These are phyloP conservation scores for Escovopsis sp. DNA, from an alignment of 2,329 filamentous ascomycete species.

Conservation along the genomic window DNA sequence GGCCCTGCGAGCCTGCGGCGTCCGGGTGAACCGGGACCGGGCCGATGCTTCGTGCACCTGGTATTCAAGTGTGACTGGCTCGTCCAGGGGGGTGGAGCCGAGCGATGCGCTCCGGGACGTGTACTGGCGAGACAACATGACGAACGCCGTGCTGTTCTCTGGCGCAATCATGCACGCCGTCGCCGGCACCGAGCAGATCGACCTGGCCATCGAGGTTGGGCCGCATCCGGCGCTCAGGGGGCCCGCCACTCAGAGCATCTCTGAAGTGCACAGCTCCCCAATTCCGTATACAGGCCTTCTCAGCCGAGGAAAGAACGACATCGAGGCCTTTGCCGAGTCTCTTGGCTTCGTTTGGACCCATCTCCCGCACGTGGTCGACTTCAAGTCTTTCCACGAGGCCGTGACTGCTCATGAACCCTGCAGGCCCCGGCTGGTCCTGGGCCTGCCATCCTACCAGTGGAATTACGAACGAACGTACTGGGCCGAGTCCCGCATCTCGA, in stretches of 20 bases:
- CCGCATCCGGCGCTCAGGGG: slow-evolving; percentile 33
- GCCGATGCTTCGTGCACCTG: slow-evolving; percentile 5
- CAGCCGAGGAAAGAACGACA: slow-evolving; percentile 8
- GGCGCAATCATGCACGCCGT: slow-evolving; percentile 7
- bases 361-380: slow-evolving; percentile 1
- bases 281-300: slow-evolving; percentile 8
- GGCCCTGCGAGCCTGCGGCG: background rate
- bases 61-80: slow-evolving; percentile 16
- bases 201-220: slow-evolving; percentile 24
- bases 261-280: background rate
- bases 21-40: slow-evolving; percentile 4
- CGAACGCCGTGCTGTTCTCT: slow-evolving; percentile 10
- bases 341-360: slow-evolving; percentile 9
- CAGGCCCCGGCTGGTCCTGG: slow-evolving; percentile 8
- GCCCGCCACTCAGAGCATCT: slow-evolving; percentile 27
- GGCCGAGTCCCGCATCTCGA: slow-evolving; percentile 14
- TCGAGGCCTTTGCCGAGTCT: slow-evolving; percentile 7
- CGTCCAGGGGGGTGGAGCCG: slow-evolving; percentile 2
- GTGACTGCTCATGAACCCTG: too few relatives aligned
- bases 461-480: slow-evolving; percentile 20
- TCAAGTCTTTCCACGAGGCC: background rate
- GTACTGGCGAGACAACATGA: slow-evolving; percentile 16
- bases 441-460: slow-evolving; percentile 23
- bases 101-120: background rate
- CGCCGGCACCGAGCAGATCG: background rate